Evolutionary conservation across 805 yeast species (phyloP).

Genomic region (Wickerhamiella dianesei): DNA sequence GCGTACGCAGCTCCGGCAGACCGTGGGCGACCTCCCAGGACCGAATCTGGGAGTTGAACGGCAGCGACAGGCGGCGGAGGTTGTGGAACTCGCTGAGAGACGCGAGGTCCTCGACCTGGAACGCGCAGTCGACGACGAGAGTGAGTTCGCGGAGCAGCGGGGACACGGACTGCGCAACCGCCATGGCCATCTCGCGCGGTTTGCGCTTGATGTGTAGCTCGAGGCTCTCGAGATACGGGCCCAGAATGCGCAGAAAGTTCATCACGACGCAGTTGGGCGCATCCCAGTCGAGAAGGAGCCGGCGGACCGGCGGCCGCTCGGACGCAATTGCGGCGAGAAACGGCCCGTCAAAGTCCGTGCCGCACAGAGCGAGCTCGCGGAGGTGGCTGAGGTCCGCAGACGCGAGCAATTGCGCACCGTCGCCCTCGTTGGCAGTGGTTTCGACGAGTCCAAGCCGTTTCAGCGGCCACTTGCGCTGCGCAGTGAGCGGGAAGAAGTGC

Average conservation of each 20-base stretch:
- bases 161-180: constrained; percentile 3
- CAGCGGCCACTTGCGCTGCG: constrained; percentile 3
- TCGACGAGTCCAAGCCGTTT: constrained; percentile 10
- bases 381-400: constrained; percentile 10
- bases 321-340: constrained; percentile 6
- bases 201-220: constrained; percentile 6
- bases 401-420: constrained; percentile 1
- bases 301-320: constrained; percentile 7
- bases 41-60: constrained; percentile 11
- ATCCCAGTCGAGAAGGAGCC: constrained; percentile 13
- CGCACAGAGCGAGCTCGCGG: constrained; percentile 9
- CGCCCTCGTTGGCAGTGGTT: constrained; percentile 5
- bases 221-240: constrained; percentile 6
- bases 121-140: constrained; percentile 8
- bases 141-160: constrained; percentile 7
- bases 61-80: constrained; percentile 10
- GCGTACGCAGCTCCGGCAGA: constrained; percentile 8
- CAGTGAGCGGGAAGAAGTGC: constrained; percentile 5
- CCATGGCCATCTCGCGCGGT: constrained; percentile 5
- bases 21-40: constrained; percentile 14
- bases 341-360: constrained; percentile 9
- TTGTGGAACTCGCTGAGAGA: constrained; percentile 5
- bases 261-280: constrained; percentile 5
- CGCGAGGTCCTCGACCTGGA: constrained; percentile 9
- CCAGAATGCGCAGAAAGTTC: constrained; percentile 6